Evolutionary conservation across 2,329 filamentous ascomycete genomes (phyloP).

Genomic region (Sporothrix mexicana): DNA sequence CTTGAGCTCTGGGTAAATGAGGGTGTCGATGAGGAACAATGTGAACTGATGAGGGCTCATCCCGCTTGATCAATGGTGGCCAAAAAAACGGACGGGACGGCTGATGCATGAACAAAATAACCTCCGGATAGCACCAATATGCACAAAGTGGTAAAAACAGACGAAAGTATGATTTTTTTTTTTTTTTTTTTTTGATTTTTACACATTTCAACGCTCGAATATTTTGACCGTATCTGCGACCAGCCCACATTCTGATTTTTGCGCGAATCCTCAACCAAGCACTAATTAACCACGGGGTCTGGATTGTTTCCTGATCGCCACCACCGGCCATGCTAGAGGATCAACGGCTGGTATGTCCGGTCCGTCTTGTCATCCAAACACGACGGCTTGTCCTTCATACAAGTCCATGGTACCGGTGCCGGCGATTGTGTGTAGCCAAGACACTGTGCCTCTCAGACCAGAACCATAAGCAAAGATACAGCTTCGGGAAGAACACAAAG

Average conservation of each 20-base stretch:
- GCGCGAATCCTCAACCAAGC: background rate
- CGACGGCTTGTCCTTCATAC: background rate
- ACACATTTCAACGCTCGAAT: background rate
- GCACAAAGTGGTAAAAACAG: background rate
- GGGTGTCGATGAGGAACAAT: background rate
- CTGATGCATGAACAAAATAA: background rate
- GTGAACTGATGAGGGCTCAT: too few species aligned
- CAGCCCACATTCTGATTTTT: background rate
- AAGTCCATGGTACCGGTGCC: background rate
- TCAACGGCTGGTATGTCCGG: background rate
- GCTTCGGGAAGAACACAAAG: background rate
- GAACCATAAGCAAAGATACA: too few species aligned
- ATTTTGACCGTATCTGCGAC: background rate
- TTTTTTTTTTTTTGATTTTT: background rate
- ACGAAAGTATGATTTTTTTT: background rate
- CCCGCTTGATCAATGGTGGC: background rate
- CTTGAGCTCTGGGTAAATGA: background rate
- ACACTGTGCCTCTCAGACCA: too few species aligned
- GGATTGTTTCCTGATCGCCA: background rate
- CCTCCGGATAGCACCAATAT: constrained; percentile 13
- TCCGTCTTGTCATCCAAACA: background rate
- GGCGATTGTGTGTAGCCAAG: background rate
- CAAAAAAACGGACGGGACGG: background rate
- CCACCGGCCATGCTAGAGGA: background rate
- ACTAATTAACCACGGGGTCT: background rate